Base-by-base conservation (phyloP, 768 basidiomycete genomes). In the Leccinellum albellum region DNA sequence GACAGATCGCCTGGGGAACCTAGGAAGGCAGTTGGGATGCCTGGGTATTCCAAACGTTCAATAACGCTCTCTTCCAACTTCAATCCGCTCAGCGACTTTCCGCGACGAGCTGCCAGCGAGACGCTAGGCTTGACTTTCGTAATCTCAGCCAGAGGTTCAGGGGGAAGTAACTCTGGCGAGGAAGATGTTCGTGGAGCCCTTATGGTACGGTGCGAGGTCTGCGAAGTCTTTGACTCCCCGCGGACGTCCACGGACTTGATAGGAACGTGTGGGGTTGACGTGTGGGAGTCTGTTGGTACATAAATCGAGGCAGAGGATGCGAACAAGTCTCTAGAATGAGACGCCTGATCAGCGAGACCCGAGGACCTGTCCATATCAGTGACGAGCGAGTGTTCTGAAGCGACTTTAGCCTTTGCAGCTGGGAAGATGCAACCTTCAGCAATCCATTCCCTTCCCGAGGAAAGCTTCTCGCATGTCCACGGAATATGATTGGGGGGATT, bases 1-100 rank as follows among this genome's bases (percentile, higher is more conserved):
- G 67, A 70, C 60, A 71, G 70, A 21, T 64, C 53, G 7, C 68
- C 61, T 0, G 74, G 67, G 4, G 76, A 75, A 14, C 76, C 74
- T 14, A 72, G 67, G 65, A 79, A 79, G 7, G 78, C 74, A 15
- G 73, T 76, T 6, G 77, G 78, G 14, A 79, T 75, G 51, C 72
- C 73, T 21, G 78, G 77, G 54, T 79, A 79, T 7, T 68, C 59
- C 58, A 62, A 15, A 15, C 58, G 57, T 48, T 65, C 56, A 45
- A 63, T 60, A 35, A 55, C 62, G 40, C 32, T 44, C 17, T 46
- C 58, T 47, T 54, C 72, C 55, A 61, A 55, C 54, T 54, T 71
- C 37, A 77, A 59, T 20, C 61, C 49, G 21, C 68, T 73, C 4
- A 71, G 57, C 33, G 69, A 66, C 64, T 70, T 69, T 44, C 78